Percentiles rank a stretch among this genome's conserved stretches.
Evolutionary conservation across 768 basidiomycete species (phyloP).

Genomic region (Stropharia rugosoannulata): DNA sequence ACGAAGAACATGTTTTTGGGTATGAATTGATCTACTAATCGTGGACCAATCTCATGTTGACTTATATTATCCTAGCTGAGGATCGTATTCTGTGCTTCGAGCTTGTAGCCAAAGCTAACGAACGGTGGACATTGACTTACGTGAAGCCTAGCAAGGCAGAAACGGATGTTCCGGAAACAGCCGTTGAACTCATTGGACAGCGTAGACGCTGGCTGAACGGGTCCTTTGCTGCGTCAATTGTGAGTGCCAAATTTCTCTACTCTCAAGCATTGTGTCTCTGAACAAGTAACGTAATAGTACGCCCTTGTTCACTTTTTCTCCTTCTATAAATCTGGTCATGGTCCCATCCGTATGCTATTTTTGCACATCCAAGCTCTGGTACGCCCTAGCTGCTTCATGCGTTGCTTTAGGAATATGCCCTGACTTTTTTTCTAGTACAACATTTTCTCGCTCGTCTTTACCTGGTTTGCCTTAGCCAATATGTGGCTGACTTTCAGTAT

Average conservation of each 20-base stretch:
- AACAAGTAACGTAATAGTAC: constrained; percentile 50
- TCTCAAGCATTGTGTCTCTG: constrained; percentile 1
- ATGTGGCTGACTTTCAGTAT: constrained; percentile 96
- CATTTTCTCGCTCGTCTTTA: constrained; percentile 79
- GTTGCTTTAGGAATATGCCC: neutral
- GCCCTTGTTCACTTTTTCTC: constrained; percentile 91
- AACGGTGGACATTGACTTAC: constrained; percentile 83
- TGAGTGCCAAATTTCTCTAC: constrained; percentile 36
- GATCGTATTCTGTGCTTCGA: constrained; percentile 98
- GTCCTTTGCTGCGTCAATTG: constrained; percentile 90
- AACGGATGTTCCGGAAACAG: constrained; percentile 94
- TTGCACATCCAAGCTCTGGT: constrained; percentile 92
- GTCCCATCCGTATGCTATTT: constrained; percentile 92
- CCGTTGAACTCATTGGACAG: constrained; percentile 90
- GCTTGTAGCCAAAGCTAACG: constrained; percentile 85
- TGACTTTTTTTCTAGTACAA: constrained; percentile 59
- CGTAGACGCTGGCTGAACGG: constrained; percentile 97
- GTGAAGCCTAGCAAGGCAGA: constrained; percentile 97
- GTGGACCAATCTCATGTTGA: neutral
- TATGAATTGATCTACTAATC: constrained; percentile 19
- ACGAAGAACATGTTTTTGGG: constrained; percentile 80
- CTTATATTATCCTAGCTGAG: constrained; percentile 52
- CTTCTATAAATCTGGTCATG: constrained; percentile 85
- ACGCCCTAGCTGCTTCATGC: constrained; percentile 25
- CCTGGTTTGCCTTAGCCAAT: constrained; percentile 92